Evolutionary conservation across 345 rosid genomes (phyloP).

Genomic region (Euclidium syriacum): DNA sequence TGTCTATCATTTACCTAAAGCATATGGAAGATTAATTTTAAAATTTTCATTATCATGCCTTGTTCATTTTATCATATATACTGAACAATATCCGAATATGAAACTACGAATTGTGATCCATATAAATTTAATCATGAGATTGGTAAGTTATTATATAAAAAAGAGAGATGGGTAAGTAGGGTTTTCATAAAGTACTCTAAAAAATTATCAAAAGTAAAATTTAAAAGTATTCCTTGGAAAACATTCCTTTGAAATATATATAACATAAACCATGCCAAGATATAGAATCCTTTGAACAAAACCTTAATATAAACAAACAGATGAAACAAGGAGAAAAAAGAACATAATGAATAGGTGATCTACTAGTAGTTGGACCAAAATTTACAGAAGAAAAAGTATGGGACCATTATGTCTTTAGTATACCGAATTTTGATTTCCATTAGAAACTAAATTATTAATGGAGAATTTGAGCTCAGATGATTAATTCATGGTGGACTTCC

Average conservation of each 20-base stretch:
- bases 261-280: neutral
- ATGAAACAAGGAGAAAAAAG: constrained; percentile 1
- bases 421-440: too few species aligned
- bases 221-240: constrained; percentile 1
- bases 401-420: too few species aligned
- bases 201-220: neutral
- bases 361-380: too few species aligned
- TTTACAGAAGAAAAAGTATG: too few species aligned
- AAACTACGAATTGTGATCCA: constrained; percentile 1
- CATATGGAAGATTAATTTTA: neutral
- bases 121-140: constrained; percentile 17
- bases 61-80: constrained; percentile 1
- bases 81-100: constrained; percentile 5
- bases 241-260: neutral
- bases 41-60: neutral
- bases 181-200: too few species aligned
- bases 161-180: too few species aligned
- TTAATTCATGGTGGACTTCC: too few species aligned
- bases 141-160: too few species aligned
- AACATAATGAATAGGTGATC: too few species aligned
- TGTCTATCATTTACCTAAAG: constrained; percentile 11
- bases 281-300: constrained; percentile 14
- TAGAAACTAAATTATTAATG: too few species aligned
- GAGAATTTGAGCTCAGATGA: too few species aligned
- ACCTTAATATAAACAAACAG: constrained; percentile 25